Evolutionary conservation across 148 eudicot genomes (phyloP), one percentile per base, ranked within the genome.

Genomic region (Diospyros kaki): DNA sequence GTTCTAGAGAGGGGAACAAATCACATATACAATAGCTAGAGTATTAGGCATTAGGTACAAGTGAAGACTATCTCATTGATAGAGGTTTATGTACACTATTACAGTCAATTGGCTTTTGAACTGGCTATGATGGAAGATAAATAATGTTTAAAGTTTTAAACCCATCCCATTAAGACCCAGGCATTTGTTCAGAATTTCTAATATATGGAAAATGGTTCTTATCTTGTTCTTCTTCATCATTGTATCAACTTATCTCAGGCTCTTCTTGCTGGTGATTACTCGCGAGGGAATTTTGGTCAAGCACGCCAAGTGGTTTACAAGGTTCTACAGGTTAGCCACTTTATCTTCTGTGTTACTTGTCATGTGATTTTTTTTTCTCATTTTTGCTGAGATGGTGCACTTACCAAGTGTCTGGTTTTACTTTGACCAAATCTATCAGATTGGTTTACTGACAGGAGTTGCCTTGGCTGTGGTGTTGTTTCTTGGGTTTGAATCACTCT

Each of bases 241-340:
- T 59, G 18, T 69, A 28, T 11, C 64, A 14, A 15, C 62, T 18
- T 61, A 63, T 59, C 15, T 68, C 84, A 94, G 98, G 87, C 98
- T 75, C 83, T 94, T 82, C 93, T 94, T 74, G 98, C 98, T 50
- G 83, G 88, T 82, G 84, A 66, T 51, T 92, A 88, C 80, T 89
- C 96, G 28, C 86, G 83, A 82, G 91, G 90, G 66, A 84, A 92
- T 64, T 94, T 90, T 76, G 80, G 73, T 55, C 83, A 87, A 80
- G 93, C 97, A 68, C 91, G 90, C 58, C 74, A 86, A 80, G 92
- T 94, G 74, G 80, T 88, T 64, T 87, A 90, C 77, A 89, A 82
- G 85, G 91, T 94, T 68, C 68, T 94, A 61, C 93, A 89, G 97
- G 98, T 94, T 76, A 75, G 79, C 63, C 66, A 9, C 50, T 68